A percentile compares a stretch with the other conserved stretches of the same genome.
phyloP scores from a whole-genome alignment of 2,329 filamentous ascomycete genomes.

The Aspergillus pseudotamarii region DNA sequence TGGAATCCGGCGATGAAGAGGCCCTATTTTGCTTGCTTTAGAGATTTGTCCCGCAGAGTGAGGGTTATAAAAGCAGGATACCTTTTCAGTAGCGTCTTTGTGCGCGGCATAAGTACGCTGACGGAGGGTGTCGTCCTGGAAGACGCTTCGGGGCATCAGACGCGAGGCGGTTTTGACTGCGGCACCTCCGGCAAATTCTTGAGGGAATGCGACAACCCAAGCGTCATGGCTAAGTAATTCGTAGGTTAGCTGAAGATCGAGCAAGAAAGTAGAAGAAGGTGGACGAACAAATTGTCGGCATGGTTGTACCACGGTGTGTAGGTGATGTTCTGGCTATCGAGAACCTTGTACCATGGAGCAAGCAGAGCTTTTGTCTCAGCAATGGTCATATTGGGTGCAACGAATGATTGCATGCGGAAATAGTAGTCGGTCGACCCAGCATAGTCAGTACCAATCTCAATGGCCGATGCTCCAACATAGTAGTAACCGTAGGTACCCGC shows the following conservation, averaged over 20 bases:
- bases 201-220: slow-evolving; percentile 22
- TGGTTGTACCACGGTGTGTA: slow-evolving; percentile 26
- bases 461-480: slow-evolving; percentile 21
- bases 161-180: slow-evolving; percentile 26
- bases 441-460: slow-evolving; percentile 19
- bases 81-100: slow-evolving; percentile 20
- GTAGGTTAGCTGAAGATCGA: not conserved
- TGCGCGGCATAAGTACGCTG: slow-evolving; percentile 19
- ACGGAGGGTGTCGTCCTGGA: slow-evolving; percentile 20
- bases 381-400: slow-evolving; percentile 26
- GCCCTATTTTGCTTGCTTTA: slow-evolving; percentile 10
- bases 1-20: slow-evolving; percentile 28
- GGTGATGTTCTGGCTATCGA: slow-evolving; percentile 21
- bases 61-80: not conserved
- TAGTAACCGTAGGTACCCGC: slow-evolving; percentile 28
- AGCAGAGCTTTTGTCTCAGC: slow-evolving; percentile 22
- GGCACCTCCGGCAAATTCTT: slow-evolving; percentile 22
- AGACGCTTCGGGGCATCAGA: slow-evolving; percentile 23
- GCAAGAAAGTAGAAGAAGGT: not conserved
- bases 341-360: slow-evolving; percentile 23
- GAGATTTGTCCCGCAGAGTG: not conserved
- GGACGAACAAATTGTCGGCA: slow-evolving; percentile 26
- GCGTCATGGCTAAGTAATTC: slow-evolving; percentile 20
- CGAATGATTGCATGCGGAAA: slow-evolving; percentile 29
- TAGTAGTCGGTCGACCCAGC: slow-evolving; percentile 25